Conservation (phyloP, 768 basidiomycete genomes). For the Plicaturopsis crispa region DNA sequence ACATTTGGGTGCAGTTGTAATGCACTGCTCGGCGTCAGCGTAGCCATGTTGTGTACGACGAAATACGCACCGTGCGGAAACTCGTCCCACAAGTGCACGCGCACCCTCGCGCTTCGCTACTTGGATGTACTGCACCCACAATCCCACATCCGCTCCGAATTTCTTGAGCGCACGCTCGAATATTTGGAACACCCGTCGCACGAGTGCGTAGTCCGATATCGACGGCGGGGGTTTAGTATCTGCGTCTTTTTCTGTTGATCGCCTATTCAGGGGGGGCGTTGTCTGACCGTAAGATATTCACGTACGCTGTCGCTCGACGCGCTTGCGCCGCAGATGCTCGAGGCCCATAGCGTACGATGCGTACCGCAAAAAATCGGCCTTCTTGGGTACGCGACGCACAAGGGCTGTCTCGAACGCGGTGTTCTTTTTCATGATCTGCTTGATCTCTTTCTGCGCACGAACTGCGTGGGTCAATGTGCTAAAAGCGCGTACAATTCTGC, state of each 20-base stretch:
- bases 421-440: slow-evolving; percentile 77
- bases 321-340: slow-evolving; percentile 72
- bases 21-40: slow-evolving; percentile 40
- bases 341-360: slow-evolving; percentile 88
- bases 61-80: slow-evolving; percentile 62
- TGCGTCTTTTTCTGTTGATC: too few species aligned
- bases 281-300: too few species aligned
- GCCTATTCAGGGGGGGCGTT: too few species aligned
- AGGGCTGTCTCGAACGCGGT: slow-evolving; percentile 80
- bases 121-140: slow-evolving; percentile 88
- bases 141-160: slow-evolving; percentile 80
- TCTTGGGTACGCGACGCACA: slow-evolving; percentile 76
- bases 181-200: slow-evolving; percentile 79
- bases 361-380: slow-evolving; percentile 86
- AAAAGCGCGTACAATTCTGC: slow-evolving; percentile 3
- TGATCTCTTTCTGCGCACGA: slow-evolving; percentile 58
- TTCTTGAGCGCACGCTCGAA: slow-evolving; percentile 85
- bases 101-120: slow-evolving; percentile 79
- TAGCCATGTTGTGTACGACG: slow-evolving; percentile 1
- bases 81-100: slow-evolving; percentile 68
- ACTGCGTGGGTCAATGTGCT: slow-evolving; percentile 10
- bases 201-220: slow-evolving; percentile 79
- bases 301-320: slow-evolving; percentile 66
- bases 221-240: slow-evolving; percentile 55
- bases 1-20: slow-evolving; percentile 80